Percentiles rank a stretch among this genome's conserved stretches.
Evolutionary conservation across 495 filamentous ascomycete species (phyloP).

Genomic region (Platismatia glauca): DNA sequence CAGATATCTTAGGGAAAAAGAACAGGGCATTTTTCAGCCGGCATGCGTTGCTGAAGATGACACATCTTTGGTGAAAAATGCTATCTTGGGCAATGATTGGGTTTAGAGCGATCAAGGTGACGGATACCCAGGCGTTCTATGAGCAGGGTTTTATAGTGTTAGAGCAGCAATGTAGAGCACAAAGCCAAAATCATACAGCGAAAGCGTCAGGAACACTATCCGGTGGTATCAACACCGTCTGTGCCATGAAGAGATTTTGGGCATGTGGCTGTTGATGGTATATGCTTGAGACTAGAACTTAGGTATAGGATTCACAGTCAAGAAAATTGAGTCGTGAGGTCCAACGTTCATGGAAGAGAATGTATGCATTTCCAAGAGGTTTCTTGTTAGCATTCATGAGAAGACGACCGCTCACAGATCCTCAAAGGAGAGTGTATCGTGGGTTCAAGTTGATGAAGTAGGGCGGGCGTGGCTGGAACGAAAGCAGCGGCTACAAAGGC

Average conservation of each 20-base stretch:
- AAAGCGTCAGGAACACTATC: neutral
- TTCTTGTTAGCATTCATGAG: too few species aligned
- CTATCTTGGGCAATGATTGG: neutral
- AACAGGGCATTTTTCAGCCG: conserved; percentile 62
- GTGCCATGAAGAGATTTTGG: neutral
- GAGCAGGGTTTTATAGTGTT: neutral
- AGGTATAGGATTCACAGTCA: too few species aligned
- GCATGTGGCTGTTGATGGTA: too few species aligned
- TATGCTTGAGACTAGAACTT: too few species aligned
- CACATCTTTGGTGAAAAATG: conserved; percentile 32
- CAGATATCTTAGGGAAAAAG: conserved; percentile 75
- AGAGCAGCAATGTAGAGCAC: neutral
- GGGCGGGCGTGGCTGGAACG: too few species aligned
- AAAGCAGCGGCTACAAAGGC: too few species aligned
- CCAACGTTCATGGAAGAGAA: too few species aligned
- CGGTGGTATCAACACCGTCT: neutral
- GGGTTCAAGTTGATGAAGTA: too few species aligned
- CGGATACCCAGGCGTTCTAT: conserved; percentile 4
- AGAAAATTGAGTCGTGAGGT: too few species aligned
- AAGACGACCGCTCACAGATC: too few species aligned
- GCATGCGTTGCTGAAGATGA: conserved; percentile 58
- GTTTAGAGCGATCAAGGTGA: neutral
- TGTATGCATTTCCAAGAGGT: too few species aligned
- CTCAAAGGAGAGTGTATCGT: too few species aligned
- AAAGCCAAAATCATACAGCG: neutral